Conservation (phyloP, 2,329 filamentous ascomycete genomes). For the Amauroascus niger region DNA sequence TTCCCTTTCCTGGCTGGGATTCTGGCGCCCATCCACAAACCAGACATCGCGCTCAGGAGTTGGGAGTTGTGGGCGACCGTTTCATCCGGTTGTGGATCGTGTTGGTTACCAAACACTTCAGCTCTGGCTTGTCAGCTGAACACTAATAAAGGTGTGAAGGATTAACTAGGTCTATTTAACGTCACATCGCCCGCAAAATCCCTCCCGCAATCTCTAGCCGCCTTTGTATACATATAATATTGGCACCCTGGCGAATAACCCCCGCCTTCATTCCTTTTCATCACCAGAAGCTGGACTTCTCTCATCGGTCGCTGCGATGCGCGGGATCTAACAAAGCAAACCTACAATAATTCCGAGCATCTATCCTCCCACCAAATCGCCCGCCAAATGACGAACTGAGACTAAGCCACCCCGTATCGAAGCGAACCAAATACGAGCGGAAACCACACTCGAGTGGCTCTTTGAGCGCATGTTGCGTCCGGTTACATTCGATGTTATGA, state of each 20-base stretch:
- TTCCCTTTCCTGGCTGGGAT: background rate
- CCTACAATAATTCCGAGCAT: background rate
- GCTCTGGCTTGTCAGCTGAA: background rate
- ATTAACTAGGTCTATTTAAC: no score
- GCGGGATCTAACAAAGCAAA: background rate
- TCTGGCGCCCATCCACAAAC: background rate
- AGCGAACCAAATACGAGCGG: constrained; percentile 4
- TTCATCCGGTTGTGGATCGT: constrained; percentile 4
- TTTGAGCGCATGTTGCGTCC: background rate
- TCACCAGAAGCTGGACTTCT: constrained; percentile 12
- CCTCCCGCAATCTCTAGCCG: background rate
- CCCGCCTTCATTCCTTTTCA: background rate
- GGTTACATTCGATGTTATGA: background rate
- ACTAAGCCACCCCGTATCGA: background rate
- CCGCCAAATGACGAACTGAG: background rate
- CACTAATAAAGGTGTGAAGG: background rate
- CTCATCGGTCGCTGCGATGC: background rate
- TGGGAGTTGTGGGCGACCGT: background rate
- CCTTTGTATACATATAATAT: background rate
- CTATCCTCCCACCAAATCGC: background rate
- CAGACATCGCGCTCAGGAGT: background rate
- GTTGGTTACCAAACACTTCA: background rate
- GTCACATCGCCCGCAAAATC: constrained; percentile 1
- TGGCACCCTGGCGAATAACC: background rate
- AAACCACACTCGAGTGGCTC: background rate